phyloP scores from a whole-genome alignment of 2,329 filamentous ascomycete genomes.

The Neophaeococcomyces mojaviensis region DNA sequence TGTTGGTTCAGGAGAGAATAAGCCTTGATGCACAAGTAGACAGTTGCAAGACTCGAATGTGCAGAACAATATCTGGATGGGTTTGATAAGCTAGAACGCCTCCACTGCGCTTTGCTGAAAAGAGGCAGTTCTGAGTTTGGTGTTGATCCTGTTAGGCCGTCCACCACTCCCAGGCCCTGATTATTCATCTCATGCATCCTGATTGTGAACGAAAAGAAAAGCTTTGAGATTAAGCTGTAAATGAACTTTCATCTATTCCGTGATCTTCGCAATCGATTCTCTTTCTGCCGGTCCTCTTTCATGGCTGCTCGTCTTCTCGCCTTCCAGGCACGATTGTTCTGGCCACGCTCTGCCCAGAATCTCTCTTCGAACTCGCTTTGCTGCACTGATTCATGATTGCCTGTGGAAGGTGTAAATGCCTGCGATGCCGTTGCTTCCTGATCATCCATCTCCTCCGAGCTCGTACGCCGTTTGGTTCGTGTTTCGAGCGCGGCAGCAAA shows the following conservation, averaged over 20 bases:
- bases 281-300: conserved; percentile 53
- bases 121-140: too few relatives aligned
- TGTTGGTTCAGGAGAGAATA: too few relatives aligned
- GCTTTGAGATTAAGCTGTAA: background rate
- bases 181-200: too few relatives aligned
- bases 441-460: conserved; percentile 16
- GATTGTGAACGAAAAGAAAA: too few relatives aligned
- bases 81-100: too few relatives aligned
- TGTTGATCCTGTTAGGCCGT: too few relatives aligned
- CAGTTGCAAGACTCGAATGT: too few relatives aligned
- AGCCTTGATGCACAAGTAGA: too few relatives aligned
- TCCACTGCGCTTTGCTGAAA: too few relatives aligned
- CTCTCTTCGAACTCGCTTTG: conserved; percentile 56
- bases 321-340: conserved; percentile 45
- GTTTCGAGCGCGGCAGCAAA: conserved; percentile 14
- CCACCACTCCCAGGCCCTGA: too few relatives aligned
- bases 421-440: conserved; percentile 4
- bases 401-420: background rate
- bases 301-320: conserved; percentile 51
- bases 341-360: conserved; percentile 50
- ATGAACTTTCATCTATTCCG: background rate
- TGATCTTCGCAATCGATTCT: conserved; percentile 42
- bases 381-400: background rate
- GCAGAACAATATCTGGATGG: too few relatives aligned
- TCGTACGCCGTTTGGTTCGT: background rate